phyloP scores from a whole-genome alignment of 2,329 filamentous ascomycete genomes.

The Pseudogymnoascus destructans region DNA sequence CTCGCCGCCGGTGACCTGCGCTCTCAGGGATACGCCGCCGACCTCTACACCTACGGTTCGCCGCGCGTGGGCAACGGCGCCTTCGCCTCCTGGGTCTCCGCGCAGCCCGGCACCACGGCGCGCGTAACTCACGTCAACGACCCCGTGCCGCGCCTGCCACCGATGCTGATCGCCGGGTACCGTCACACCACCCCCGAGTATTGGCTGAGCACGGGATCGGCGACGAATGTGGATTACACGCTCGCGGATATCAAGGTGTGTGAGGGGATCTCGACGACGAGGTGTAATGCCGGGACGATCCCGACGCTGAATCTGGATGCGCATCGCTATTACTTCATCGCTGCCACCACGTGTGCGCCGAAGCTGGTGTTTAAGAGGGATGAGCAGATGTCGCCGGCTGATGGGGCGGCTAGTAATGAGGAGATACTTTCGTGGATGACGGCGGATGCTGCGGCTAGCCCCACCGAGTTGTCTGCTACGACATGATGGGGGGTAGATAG shows the following conservation, averaged over 20 bases:
- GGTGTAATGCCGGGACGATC: constrained; percentile 38
- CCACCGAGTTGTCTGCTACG: not conserved
- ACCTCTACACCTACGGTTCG: constrained; percentile 54
- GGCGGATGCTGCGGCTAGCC: not conserved
- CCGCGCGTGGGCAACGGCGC: constrained; percentile 49
- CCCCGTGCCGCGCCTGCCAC: constrained; percentile 54
- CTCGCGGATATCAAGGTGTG: constrained; percentile 34
- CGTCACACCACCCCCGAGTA: constrained; percentile 58
- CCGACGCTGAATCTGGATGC: constrained; percentile 32
- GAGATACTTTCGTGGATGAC: not conserved
- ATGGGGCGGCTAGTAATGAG: not conserved
- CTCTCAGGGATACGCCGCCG: constrained; percentile 32
- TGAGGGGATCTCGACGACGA: constrained; percentile 33
- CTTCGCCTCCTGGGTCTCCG: constrained; percentile 40
- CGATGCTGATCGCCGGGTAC: constrained; percentile 42
- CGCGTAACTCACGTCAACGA: constrained; percentile 56
- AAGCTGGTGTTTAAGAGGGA: constrained; percentile 9
- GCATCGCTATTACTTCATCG: constrained; percentile 38
- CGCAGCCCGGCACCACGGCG: constrained; percentile 40
- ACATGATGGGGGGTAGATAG: not conserved
- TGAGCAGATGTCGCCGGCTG: not conserved
- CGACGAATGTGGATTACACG: constrained; percentile 28
- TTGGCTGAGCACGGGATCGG: constrained; percentile 37
- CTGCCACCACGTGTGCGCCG: constrained; percentile 30
- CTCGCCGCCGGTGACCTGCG: constrained; percentile 46